A percentile compares a stretch with the other conserved stretches of the same genome.
phyloP scores from a whole-genome alignment of 176 grass and related monocot genomes.

The Aegilops sharonensis region DNA sequence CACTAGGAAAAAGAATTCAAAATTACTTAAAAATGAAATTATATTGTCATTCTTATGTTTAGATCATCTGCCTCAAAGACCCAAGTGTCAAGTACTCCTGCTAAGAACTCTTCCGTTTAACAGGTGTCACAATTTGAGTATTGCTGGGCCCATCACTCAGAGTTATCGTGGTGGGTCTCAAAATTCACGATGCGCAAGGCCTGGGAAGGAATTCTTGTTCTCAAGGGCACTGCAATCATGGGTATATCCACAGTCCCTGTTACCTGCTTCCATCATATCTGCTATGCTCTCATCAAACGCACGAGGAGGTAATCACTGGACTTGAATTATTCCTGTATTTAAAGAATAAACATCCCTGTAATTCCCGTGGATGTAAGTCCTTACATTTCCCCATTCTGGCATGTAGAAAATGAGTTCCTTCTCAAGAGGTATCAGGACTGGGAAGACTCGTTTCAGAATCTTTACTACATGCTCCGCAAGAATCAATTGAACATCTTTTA shows the following conservation, averaged over 20 bases:
- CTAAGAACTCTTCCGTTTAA: conserved; percentile 15
- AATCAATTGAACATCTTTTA: conserved; percentile 81
- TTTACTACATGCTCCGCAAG: conserved; percentile 91
- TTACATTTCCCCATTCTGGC: neutral
- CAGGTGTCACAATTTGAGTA: conserved; percentile 83
- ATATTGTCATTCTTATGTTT: conserved; percentile 10
- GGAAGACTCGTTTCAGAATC: conserved; percentile 81
- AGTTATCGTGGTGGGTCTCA: conserved; percentile 31
- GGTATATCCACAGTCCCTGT: conserved; percentile 78
- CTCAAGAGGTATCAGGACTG: conserved; percentile 69
- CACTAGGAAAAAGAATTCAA: neutral
- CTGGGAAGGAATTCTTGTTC: conserved; percentile 45
- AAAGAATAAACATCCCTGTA: neutral
- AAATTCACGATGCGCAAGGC: conserved; percentile 29
- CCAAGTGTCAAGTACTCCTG: neutral
- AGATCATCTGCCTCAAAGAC: neutral
- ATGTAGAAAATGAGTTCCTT: conserved; percentile 72
- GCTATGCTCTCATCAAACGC: conserved; percentile 58
- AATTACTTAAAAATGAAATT: neutral
- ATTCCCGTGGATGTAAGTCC: neutral
- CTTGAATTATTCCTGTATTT: conserved; percentile 2
- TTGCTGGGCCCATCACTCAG: conserved; percentile 35
- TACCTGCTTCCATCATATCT: conserved; percentile 70
- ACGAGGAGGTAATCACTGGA: conserved; percentile 68
- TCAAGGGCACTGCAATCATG: conserved; percentile 78